Evolutionary conservation across 345 rosid species (phyloP), one percentile per base, ranked within the genome.

Genomic region (Excoecaria cochinchinensis): DNA sequence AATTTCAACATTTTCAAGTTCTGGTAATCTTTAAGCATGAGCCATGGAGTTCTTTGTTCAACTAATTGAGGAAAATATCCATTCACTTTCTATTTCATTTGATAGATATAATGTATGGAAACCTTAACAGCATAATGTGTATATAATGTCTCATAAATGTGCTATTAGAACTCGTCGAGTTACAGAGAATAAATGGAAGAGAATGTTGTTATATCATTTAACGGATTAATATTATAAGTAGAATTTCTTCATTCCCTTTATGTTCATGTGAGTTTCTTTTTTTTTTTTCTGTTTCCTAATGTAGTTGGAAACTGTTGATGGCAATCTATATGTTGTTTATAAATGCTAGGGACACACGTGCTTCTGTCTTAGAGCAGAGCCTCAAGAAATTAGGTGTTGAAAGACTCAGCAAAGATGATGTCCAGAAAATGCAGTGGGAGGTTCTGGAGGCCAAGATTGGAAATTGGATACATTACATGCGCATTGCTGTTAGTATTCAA

Each of bases 341-440:
- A 73, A 46, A 64, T 75, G 72, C 46, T 70, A 94, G 98, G 90
- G 97, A 92, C 62, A 86, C 85, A 22, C 97, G 99, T 79, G 91
- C 94, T 82, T 82, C 94, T 24, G 92, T 86, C 75, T 76, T 94
- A 91, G 99, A 93, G 73, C 93, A 95, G 78, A 96, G 93, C 84
- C 92, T 96, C 6, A 72, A 77, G 79, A 96, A 96, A 85, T 73
- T 96, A 72, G 99, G 98, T 16, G 97, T 93, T 70, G 99, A 96
- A 80, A 96, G 91, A 79, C 92, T 93, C 70, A 90, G 90, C 82
- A 95, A 93, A 82, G 98, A 95, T 74, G 98, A 93, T 76, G 97
- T 93, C 65, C 99, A 95, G 85, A 95, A 82, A 87, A 89, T 95
- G 99, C 99, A 89, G 55, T 93, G 99, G 99, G 98, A 95, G 75